Evolutionary conservation across 805 yeast species (phyloP).

Genomic region (Yamadazyma scolyti): DNA sequence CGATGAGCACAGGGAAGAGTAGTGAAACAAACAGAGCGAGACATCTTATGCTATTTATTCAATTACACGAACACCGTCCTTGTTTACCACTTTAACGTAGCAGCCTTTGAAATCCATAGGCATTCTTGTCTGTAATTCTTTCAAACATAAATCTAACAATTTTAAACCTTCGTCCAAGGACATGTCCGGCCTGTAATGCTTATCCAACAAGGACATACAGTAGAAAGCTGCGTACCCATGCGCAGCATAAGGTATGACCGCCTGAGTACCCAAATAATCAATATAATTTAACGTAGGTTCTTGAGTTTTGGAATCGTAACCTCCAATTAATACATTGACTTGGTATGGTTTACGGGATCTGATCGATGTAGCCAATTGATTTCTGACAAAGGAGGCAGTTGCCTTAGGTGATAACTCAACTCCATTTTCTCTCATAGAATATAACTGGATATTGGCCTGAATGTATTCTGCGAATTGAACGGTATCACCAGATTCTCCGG

Average conservation of each 20-base stretch:
- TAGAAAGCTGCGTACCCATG: constrained; percentile 99
- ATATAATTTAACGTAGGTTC: constrained; percentile 79
- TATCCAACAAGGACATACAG: constrained; percentile 84
- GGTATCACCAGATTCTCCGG: constrained; percentile 97
- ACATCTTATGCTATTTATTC: too few species aligned
- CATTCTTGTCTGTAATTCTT: constrained; percentile 78
- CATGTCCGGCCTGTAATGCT: constrained; percentile 79
- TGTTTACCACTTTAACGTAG: constrained; percentile 59
- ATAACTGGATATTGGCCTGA: constrained; percentile 87
- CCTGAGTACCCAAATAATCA: constrained; percentile 91
- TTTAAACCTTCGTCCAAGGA: constrained; percentile 72
- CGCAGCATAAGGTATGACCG: constrained; percentile 91
- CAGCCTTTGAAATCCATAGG: constrained; percentile 95
- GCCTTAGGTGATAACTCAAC: constrained; percentile 80
- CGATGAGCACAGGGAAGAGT: too few species aligned
- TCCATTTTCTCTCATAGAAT: constrained; percentile 76
- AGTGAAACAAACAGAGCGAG: too few species aligned
- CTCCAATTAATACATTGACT: constrained; percentile 87
- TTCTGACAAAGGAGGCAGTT: constrained; percentile 84
- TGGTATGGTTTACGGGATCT: constrained; percentile 93
- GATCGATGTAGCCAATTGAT: constrained; percentile 78
- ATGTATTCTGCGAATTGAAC: constrained; percentile 92
- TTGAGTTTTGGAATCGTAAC: constrained; percentile 58
- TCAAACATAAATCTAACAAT: constrained; percentile 66
- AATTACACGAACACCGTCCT: constrained; percentile 39